Percentiles rank a stretch among this genome's conserved stretches.
Conservation (phyloP, 441 rosid species). For the Sinapis alba region DNA sequence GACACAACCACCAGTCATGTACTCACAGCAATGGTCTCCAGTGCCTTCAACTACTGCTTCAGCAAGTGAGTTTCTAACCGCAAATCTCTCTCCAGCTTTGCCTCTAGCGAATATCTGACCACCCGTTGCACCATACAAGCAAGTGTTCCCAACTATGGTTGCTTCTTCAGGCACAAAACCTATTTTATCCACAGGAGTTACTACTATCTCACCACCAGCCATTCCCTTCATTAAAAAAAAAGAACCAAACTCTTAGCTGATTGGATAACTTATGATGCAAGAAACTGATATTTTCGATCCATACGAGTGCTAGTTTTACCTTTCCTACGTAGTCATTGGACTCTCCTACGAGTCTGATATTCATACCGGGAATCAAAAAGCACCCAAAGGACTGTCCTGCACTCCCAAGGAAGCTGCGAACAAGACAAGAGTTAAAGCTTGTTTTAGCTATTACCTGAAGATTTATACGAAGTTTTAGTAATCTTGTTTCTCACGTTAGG, state of each 20-base stretch:
- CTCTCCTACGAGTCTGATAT: constrained; percentile 86
- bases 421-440: constrained; percentile 17
- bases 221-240: constrained; percentile 63
- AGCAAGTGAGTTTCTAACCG: constrained; percentile 95
- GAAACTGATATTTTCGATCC: neutral
- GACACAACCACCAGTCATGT: constrained; percentile 99
- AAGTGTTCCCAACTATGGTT: constrained; percentile 91
- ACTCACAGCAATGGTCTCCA: constrained; percentile 95
- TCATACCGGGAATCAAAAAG: constrained; percentile 97
- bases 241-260: constrained; percentile 16
- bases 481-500: constrained; percentile 63
- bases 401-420: constrained; percentile 80
- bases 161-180: constrained; percentile 93
- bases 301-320: constrained; percentile 49
- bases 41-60: constrained; percentile 98
- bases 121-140: constrained; percentile 96
- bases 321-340: constrained; percentile 97
- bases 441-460: constrained; percentile 34
- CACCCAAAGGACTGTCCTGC: constrained; percentile 99
- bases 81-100: constrained; percentile 95
- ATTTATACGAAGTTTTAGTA: neutral
- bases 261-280: neutral
- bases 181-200: constrained; percentile 66
- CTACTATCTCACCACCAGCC: constrained; percentile 97
- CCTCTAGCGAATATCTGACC: constrained; percentile 96